phyloP scores from a whole-genome alignment of 345 rosid genomes.

The Hibiscus mutabilis region DNA sequence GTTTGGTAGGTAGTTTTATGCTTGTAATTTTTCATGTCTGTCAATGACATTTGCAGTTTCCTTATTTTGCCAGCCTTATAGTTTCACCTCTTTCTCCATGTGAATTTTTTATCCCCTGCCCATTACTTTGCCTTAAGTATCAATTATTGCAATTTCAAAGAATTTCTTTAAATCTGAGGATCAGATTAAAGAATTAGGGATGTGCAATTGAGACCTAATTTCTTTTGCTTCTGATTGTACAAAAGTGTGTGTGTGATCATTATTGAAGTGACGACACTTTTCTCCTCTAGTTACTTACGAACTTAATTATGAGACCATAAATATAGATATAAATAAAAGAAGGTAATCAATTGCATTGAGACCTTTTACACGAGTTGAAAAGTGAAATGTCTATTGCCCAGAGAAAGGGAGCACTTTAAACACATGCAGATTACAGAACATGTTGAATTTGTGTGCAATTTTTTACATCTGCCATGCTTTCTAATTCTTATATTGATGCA shows the following conservation, averaged over 20 bases:
- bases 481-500: neutral
- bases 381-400: neutral
- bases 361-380: neutral
- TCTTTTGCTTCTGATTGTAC: neutral
- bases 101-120: no score
- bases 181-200: neutral
- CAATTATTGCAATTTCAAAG: slow-evolving; percentile 2
- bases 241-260: neutral
- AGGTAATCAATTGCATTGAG: neutral
- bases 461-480: neutral
- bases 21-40: neutral
- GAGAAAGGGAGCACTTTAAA: neutral
- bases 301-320: neutral
- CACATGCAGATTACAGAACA: neutral
- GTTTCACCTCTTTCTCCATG: neutral
- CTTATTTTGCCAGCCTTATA: neutral
- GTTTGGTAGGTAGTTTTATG: slow-evolving; percentile 46
- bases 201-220: neutral
- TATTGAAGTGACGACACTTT: neutral
- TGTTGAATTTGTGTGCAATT: neutral
- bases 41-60: neutral
- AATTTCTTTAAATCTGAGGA: neutral
- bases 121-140: neutral
- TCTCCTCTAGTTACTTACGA: neutral
- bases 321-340: neutral